Conservation (phyloP, 164 flowering plant genomes). For the Nymphaea thermarum region DNA sequence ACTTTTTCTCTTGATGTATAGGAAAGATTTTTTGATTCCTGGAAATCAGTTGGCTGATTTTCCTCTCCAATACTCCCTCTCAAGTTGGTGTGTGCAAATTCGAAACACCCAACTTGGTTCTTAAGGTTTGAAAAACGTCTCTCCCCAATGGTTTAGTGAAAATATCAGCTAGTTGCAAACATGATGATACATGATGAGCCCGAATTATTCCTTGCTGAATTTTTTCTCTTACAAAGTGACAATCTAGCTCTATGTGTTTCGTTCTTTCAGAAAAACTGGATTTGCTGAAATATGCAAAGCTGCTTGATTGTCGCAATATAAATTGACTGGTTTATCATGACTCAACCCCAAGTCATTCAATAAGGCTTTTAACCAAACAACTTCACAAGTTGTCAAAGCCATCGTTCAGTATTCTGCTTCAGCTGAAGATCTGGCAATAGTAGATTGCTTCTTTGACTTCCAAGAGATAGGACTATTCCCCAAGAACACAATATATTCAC, state of each 20-base stretch:
- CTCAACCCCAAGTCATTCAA: not conserved
- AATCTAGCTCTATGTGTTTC: constrained; percentile 9
- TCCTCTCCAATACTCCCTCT: constrained; percentile 3
- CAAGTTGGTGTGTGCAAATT: constrained; percentile 2
- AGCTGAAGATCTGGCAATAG: not conserved
- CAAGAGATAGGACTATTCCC: not conserved
- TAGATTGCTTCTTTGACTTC: not conserved
- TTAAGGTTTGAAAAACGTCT: not conserved
- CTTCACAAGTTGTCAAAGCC: no score
- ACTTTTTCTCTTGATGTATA: no score
- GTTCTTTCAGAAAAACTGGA: constrained; percentile 6
- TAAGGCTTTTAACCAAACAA: not conserved
- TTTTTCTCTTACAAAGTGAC: not conserved
- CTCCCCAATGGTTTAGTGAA: not conserved
- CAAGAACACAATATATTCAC: not conserved
- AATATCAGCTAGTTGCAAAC: not conserved
- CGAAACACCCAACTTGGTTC: constrained; percentile 2
- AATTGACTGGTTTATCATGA: not conserved
- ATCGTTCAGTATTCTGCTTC: not conserved
- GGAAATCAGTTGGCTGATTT: no score
- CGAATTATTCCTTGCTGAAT: constrained; percentile 3
- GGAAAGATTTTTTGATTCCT: no score
- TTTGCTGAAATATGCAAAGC: constrained; percentile 8
- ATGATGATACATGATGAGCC: not conserved
- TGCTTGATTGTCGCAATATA: constrained; percentile 7